Percentiles rank a stretch among this genome's conserved stretches.
Evolutionary conservation across 805 yeast species (phyloP).

Genomic region (Candida montana): DNA sequence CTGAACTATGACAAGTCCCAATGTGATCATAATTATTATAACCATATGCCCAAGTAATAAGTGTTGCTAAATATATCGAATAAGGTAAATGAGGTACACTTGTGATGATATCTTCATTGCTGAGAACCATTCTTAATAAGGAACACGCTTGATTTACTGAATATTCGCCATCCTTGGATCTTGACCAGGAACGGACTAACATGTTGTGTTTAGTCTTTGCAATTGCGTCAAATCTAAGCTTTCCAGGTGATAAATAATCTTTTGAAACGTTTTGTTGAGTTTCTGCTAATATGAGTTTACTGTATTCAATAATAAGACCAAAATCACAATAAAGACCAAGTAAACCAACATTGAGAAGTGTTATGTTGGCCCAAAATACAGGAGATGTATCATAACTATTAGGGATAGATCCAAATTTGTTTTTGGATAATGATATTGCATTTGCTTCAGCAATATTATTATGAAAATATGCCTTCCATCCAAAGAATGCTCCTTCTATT

Average conservation of each 20-base stretch:
- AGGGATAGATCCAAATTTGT: conserved; percentile 7
- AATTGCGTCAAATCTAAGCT: conserved; percentile 11
- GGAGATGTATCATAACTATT: conserved; percentile 31
- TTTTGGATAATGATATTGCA: conserved; percentile 7
- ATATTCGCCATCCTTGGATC: conserved; percentile 23
- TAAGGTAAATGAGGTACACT: conserved; percentile 24
- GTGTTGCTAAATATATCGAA: conserved; percentile 13
- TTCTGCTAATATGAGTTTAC: background rate
- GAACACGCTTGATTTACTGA: conserved; percentile 25
- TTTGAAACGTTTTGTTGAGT: background rate
- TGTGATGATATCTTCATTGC: conserved; percentile 20
- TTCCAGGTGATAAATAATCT: conserved; percentile 1
- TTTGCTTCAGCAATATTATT: conserved; percentile 25
- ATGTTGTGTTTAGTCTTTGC: conserved; percentile 15
- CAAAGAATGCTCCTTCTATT: conserved; percentile 27
- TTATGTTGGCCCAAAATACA: conserved; percentile 30
- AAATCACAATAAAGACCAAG: conserved; percentile 26
- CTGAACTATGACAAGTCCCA: background rate
- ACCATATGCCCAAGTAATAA: conserved; percentile 20
- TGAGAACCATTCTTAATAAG: conserved; percentile 23
- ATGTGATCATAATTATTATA: background rate
- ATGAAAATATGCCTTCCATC: conserved; percentile 33
- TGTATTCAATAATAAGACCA: conserved; percentile 14
- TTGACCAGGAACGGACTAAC: conserved; percentile 23
- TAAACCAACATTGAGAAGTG: conserved; percentile 23